phyloP scores from a whole-genome alignment of 371 early-diverging fungal genomes.

The Mucor circinelloides region DNA sequence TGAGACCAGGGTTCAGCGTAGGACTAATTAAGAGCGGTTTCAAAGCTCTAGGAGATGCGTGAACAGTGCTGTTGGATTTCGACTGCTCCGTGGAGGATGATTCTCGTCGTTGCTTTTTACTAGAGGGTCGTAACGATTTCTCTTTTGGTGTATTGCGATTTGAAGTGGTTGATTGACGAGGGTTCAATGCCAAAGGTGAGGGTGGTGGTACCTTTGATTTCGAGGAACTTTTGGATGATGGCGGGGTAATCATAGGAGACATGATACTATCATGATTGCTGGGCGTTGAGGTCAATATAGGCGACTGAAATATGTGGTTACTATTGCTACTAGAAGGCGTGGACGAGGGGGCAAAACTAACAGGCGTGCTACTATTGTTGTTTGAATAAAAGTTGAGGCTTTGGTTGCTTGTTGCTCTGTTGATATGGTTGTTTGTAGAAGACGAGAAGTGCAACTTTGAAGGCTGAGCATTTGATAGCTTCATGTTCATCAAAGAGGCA shows the following conservation, averaged over 20 bases:
- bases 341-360: background rate
- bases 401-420: slow-evolving; percentile 3
- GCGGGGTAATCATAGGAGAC: slow-evolving; percentile 1
- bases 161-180: background rate
- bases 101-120: slow-evolving; percentile 29
- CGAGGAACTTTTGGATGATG: background rate
- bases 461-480: slow-evolving; percentile 2
- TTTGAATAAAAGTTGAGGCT: slow-evolving; percentile 2
- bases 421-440: background rate
- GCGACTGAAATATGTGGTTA: slow-evolving; percentile 6
- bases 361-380: background rate
- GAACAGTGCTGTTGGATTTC: background rate
- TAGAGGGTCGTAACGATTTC: background rate
- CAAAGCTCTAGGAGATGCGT: slow-evolving; percentile 44
- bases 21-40: slow-evolving; percentile 53
- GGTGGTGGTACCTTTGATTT: background rate
- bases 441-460: slow-evolving; percentile 16
- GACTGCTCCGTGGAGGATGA: slow-evolving; percentile 14
- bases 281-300: background rate
- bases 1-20: slow-evolving; percentile 28
- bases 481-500: slow-evolving; percentile 62
- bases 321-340: background rate
- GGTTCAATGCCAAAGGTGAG: slow-evolving; percentile 5
- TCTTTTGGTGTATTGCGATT: background rate
- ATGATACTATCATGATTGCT: background rate